Evolutionary conservation across 495 filamentous ascomycete genomes (phyloP).

Genomic region (Astrocystis sublimbata): DNA sequence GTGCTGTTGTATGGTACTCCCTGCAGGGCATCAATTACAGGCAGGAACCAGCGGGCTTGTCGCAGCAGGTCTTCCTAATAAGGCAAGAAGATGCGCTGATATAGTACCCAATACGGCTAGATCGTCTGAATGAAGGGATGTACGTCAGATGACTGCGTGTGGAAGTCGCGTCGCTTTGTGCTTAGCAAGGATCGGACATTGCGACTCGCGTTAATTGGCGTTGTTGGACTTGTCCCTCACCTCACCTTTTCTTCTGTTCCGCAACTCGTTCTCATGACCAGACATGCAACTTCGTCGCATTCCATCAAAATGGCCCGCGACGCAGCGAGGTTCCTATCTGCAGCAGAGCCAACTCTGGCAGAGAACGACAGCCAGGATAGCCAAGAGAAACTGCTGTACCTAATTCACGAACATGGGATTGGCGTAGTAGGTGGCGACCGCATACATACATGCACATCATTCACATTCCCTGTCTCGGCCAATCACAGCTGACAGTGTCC

Average conservation of each 20-base stretch:
- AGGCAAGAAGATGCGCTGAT: background rate
- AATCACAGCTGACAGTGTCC: constrained; percentile 7
- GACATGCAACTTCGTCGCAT: constrained; percentile 21
- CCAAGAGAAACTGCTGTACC: constrained; percentile 24
- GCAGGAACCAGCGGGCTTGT: background rate
- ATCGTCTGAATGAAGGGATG: constrained; percentile 9
- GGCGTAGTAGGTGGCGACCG: constrained; percentile 32
- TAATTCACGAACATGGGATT: constrained; percentile 24
- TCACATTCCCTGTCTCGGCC: constrained; percentile 9
- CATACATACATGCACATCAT: constrained; percentile 15
- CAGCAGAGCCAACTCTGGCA: constrained; percentile 19
- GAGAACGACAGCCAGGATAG: constrained; percentile 33
- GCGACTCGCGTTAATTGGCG: constrained; percentile 2
- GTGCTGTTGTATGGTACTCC: too few species aligned
- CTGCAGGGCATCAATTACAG: background rate
- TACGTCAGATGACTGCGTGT: constrained; percentile 31
- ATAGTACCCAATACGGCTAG: constrained; percentile 4
- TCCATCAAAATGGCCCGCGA: constrained; percentile 22
- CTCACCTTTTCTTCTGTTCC: background rate
- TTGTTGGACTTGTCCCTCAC: background rate
- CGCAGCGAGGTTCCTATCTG: constrained; percentile 11
- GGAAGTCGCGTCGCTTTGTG: constrained; percentile 15
- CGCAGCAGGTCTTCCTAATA: background rate
- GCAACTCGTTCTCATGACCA: background rate
- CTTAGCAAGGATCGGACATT: background rate